Evolutionary conservation across 208 protist species (phyloP), one percentile per base, ranked within the genome.

Genomic region (Trypanosoma platydactyli): DNA sequence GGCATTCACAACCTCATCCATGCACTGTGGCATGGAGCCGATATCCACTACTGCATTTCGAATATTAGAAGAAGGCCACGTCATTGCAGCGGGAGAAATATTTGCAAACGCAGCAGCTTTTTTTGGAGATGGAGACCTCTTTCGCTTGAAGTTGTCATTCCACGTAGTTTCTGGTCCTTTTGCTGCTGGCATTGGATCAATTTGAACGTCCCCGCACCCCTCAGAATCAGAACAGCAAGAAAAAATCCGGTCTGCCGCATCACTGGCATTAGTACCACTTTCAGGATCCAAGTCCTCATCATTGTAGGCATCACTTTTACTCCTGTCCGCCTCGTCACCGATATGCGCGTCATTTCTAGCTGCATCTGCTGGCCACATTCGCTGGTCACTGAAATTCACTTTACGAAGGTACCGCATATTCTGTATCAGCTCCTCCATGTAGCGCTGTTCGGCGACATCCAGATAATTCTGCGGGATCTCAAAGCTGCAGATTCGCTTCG

Each of bases 401-500:
- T 53, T 16, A 22, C 22, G 22, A 42, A 70, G 55, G 18, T 30
- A 58, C 3, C 18, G 55, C 22, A 63, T 61, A 3, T 38, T 18
- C 24, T 29, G 51, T 44, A n/a, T 33, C 46, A 70, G 41, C 20
- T 70, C 54, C 13, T 20, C 18, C 29, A 54, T 5, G 5, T 11
- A 0, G 5, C 33, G 24, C 5, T 49, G 46, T 1, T 38, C 44
- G 20, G 45, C 9, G 27, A 57, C 20, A 41, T 52, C 18, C 4
- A 74, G 44, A 56, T 56, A 67, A 44, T 68, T 68, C 18, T 61
- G 24, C 30, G 54, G 50, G 0, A 74, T 22, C 4, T 38, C 6
- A 35, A 69, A 0, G 18, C 35, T 29, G 38, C 5, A 40, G 30
- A 71, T 15, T 44, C 44, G 11, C 30, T 52, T 58, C 9, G 71